Conservation (phyloP, 2,329 filamentous ascomycete species). For the Penicillium sp. region DNA sequence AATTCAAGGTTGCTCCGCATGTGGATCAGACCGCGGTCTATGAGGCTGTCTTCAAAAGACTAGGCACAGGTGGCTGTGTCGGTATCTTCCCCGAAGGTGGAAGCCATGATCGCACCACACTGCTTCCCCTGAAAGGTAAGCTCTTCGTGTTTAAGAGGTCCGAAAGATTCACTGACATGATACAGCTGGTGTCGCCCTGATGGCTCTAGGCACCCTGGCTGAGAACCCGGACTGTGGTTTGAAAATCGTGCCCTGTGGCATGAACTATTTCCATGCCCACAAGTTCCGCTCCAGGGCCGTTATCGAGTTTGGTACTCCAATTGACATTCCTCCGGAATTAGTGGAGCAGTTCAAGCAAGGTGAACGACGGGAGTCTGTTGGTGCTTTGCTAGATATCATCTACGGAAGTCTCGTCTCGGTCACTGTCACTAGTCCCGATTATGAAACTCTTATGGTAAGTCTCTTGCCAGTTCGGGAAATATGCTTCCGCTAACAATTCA, state of each 20-base stretch:
- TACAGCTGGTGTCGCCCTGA: conserved; percentile 87
- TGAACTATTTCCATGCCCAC: conserved; percentile 99
- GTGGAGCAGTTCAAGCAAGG: conserved; percentile 82
- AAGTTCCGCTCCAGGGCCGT: conserved; percentile 96
- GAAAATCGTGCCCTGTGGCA: conserved; percentile 93
- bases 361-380: conserved; percentile 81
- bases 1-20: conserved; percentile 85
- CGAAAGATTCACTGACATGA: background rate
- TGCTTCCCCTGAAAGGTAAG: conserved; percentile 77
- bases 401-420: conserved; percentile 82
- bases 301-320: conserved; percentile 87
- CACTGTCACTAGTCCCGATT: conserved; percentile 88
- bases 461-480: background rate
- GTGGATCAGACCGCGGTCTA: conserved; percentile 94
- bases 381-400: conserved; percentile 77
- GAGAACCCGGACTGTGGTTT: conserved; percentile 82
- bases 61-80: conserved; percentile 80
- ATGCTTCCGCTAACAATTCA: conserved; percentile 28
- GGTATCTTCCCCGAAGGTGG: conserved; percentile 97
- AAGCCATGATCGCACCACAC: conserved; percentile 88
- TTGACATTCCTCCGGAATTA: conserved; percentile 77
- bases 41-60: conserved; percentile 81
- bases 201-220: conserved; percentile 88
- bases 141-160: background rate
- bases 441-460: conserved; percentile 83